Conservation (phyloP, 257 asterid species). For the Echites panduratus region DNA sequence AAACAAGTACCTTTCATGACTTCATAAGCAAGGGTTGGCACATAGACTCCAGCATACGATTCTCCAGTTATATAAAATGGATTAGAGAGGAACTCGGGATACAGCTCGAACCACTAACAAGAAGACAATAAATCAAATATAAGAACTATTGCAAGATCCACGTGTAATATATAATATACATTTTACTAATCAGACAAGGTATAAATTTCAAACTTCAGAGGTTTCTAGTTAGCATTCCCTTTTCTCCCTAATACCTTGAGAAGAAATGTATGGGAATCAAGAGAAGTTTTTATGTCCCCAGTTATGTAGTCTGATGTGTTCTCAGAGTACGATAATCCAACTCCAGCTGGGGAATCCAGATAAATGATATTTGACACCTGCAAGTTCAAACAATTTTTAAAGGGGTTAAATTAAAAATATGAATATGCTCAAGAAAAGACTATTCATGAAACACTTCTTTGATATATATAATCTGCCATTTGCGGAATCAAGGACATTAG, state of each 20-base stretch:
- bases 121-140: conserved; percentile 16
- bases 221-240: neutral
- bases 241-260: conserved; percentile 51
- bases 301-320: conserved; percentile 63
- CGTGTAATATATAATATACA: neutral
- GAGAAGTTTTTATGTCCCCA: conserved; percentile 77
- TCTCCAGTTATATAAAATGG: conserved; percentile 84
- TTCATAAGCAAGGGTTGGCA: conserved; percentile 86
- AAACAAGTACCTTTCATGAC: conserved; percentile 61
- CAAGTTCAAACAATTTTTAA: conserved; percentile 4
- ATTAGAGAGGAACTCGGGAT: conserved; percentile 65
- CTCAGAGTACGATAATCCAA: conserved; percentile 75
- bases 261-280: conserved; percentile 73
- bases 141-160: conserved; percentile 1
- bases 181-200: neutral
- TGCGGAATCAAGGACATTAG: neutral
- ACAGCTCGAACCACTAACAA: conserved; percentile 88
- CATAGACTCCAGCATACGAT: conserved; percentile 91
- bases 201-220: neutral
- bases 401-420: neutral
- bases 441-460: neutral
- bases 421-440: neutral
- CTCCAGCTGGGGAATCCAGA: conserved; percentile 94
- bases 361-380: conserved; percentile 77
- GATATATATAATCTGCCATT: too few relatives aligned